These are phyloP conservation scores for Hsuehochloa calcarea DNA, from an alignment of 176 grass and related monocot species.

Conservation along the genomic window DNA sequence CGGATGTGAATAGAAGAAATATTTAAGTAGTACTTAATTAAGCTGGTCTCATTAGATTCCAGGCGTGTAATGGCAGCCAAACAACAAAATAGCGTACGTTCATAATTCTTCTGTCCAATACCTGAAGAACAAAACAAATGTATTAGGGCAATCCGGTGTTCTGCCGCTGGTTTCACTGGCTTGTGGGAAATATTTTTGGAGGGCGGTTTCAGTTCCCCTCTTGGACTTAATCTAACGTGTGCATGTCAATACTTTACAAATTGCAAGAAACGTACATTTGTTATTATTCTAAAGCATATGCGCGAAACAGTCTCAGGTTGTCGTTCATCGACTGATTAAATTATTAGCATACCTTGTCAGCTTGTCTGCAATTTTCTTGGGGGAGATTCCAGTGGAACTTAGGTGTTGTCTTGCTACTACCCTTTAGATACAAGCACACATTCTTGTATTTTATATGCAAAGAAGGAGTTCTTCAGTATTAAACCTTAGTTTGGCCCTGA, in stretches of 20 bases:
- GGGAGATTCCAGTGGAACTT: constrained; percentile 19
- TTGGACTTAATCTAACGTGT: constrained; percentile 35
- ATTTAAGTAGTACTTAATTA: no score
- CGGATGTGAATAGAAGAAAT: background rate
- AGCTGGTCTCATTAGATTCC: no score
- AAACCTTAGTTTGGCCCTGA: background rate
- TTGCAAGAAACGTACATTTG: constrained; percentile 37
- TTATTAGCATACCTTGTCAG: constrained; percentile 17
- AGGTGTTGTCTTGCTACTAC: no score
- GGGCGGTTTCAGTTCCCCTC: constrained; percentile 36
- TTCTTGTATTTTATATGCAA: background rate
- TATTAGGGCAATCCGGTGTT: constrained; percentile 39
- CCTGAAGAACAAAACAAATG: constrained; percentile 33
- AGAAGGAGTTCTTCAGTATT: constrained; percentile 19
- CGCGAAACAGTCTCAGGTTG: constrained; percentile 36
- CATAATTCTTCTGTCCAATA: constrained; percentile 17
- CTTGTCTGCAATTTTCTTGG: constrained; percentile 23
- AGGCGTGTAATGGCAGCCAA: no score
- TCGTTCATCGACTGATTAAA: constrained; percentile 20
- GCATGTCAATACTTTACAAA: constrained; percentile 25
- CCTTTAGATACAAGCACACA: constrained; percentile 30
- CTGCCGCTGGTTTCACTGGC: constrained; percentile 56
- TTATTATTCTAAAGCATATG: constrained; percentile 40
- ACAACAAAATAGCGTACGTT: background rate
- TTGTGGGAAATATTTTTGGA: constrained; percentile 12